These are phyloP conservation scores for Gossypium turneri DNA, from an alignment of 345 rosid species.

Conservation along the genomic window DNA sequence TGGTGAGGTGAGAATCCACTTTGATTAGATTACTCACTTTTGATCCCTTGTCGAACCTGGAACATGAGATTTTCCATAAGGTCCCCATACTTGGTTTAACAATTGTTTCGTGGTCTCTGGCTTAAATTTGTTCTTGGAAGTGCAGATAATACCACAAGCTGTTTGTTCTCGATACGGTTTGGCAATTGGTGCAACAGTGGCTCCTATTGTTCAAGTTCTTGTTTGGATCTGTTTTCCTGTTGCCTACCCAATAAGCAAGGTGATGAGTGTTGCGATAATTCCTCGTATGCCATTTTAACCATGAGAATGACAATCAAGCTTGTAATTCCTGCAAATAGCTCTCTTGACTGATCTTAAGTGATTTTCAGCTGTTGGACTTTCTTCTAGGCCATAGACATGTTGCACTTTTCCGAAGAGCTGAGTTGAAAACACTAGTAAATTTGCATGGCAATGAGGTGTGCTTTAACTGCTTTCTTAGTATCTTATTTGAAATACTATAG, in stretches of 20 bases:
- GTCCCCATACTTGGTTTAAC: background rate
- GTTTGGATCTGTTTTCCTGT: conserved; percentile 88
- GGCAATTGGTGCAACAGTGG: conserved; percentile 87
- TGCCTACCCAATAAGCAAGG: conserved; percentile 99
- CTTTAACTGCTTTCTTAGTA: conserved; percentile 8
- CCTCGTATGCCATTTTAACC: background rate
- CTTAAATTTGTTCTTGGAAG: background rate
- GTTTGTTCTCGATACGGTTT: conserved; percentile 90
- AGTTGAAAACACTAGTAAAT: conserved; percentile 92
- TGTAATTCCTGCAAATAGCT: background rate
- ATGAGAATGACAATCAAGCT: conserved; percentile 8
- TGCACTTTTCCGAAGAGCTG: conserved; percentile 98
- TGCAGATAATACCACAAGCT: conserved; percentile 92
- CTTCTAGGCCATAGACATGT: conserved; percentile 84
- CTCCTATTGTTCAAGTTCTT: conserved; percentile 80
- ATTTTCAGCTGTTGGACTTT: conserved; percentile 66
- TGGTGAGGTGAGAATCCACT: conserved; percentile 74
- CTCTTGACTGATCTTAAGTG: conserved; percentile 4
- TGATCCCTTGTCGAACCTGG: background rate
- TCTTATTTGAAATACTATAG: background rate
- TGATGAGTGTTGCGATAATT: conserved; percentile 20
- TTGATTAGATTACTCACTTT: background rate
- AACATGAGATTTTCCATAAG: background rate
- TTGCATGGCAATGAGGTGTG: conserved; percentile 93
- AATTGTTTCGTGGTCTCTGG: no score